Evolutionary conservation across 768 basidiomycete species (phyloP), one percentile per base, ranked within the genome.

Genomic region (Favolaschia claudopus): DNA sequence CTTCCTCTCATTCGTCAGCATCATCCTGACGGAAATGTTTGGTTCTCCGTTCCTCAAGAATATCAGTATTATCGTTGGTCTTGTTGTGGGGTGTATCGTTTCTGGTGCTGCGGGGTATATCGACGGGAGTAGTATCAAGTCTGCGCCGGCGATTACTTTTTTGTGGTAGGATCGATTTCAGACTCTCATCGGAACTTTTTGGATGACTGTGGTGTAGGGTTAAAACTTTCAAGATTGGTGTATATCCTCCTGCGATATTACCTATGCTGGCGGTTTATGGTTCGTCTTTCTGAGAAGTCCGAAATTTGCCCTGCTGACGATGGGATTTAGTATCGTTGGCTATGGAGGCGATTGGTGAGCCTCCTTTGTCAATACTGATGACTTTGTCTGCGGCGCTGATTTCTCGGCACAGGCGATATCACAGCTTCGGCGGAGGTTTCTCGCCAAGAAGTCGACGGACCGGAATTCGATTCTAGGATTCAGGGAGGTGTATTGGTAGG

Each of bases 41-140:
- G 93, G 92, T 10, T 88, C 87, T 4, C 92, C 92, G 0, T 94
- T 95, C 77, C 73, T 95, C 69, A 89, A 89, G 74, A 93, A 92
- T 66, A 82, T 85, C 48, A 87, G 86, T 24, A 86, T 92, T 63
- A 89, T 92, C 45, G 81, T 91, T 24, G 89, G 91, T 1, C 76
- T 92, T 17, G 79, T 82, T 10, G 85, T 93, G 2, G 92, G 92
- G 2, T 91, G 89, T 60, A 92, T 92, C 55, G 91, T 93, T 3
- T 84, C 91, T 2, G 92, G 89, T 31, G 88, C 88, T 15, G 77
- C 87, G 2, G 92, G 92, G 0, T 94, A 95, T 65, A 89, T 93
- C 24, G 86, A 87, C 62, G 79, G 82, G 10, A 81, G 82, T 19
- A 82, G 77, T 39, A 91, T 94, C 71, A 78, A 76, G 37, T 78